Evolutionary conservation across 306 rosid species (phyloP), one percentile per base, ranked within the genome.

Genomic region (Adenanthera pavonina): DNA sequence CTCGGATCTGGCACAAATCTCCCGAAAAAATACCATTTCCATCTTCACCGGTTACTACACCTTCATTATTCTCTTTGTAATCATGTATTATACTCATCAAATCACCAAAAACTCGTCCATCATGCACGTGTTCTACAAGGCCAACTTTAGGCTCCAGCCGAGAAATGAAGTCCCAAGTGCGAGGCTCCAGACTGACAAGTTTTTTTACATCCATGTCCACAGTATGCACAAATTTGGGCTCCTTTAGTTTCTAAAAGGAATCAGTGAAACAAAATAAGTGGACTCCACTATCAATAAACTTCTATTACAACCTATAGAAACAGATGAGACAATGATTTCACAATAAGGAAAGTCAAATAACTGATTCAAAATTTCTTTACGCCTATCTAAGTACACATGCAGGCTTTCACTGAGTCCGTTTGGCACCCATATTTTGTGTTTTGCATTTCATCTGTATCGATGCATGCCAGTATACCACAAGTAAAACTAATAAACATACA

Each of bases 141-240:
- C 99, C 98, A 83, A 91, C 91, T 87, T 85, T 92, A 68, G 93
- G 96, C 87, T 93, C 92, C 85, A 95, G 75, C 77, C 77, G 88
- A 76, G 96, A 89, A 71, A 93, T 92, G 86, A 91, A 93, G 83
- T 95, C 98, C 92, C 91, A 89, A 76, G 93, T 82, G 62, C 89
- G 91, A 86, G 97, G 98, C 88, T 93, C 94, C 16, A 90, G 75
- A 80, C 77, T 84, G 75, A 93, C 36, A 74, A 95, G 96, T 35
- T 86, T 91, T 49, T 89, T 60, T 54, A 92, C 98, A 88, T 95
- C 98, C 93, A 95, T 88, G 79, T 95, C 99, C 76, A 93, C 98
- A 15, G 91, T 87, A 85, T 93, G 93, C 57, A 95, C 94, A 69
- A 95, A 95, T 78, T 89, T 95, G n/a, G 99, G 92, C 85, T 93